Base-by-base conservation (phyloP, 2,329 filamentous ascomycete species). In the Knoxdaviesia proteae region DNA sequence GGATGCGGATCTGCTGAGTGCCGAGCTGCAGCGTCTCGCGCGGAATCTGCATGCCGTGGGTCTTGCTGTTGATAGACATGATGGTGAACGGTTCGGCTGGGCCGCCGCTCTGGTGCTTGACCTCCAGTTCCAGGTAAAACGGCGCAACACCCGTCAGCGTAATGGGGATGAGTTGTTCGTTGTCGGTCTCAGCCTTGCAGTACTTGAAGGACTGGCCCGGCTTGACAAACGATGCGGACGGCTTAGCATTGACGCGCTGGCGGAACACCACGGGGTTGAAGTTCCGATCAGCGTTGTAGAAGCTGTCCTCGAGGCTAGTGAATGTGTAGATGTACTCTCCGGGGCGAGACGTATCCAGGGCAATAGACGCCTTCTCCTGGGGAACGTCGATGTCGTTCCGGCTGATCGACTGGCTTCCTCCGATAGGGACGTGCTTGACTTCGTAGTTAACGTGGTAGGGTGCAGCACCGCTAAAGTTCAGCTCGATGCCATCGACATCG, bases 151-250 rank as follows among this genome's bases (percentile, higher is more conserved):
- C 90, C 46, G 80, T 80, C 11, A 98, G 68, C 2, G 73, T 77
- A 46, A 98, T 80, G 0, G 88, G 87, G 43, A 98, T 94, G 36
- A 74, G 76, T 53, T 98, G 87, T 52, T 92, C 84, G 33, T 77
- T 74, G 43, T 75, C 74, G 41, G 80, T 72, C 52, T 94, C 84
- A 40, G 86, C 77, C 56, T 86, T 80, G 61, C 90, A 98, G 60
- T 88, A 94, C 56, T 90, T 93, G 66, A 94, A 94, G 1, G 84
- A 87, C 58, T 90, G 90, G 10, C 87, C 87, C 3, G 87, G 84
- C 49, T 83, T 83, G 45, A 71, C 69, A 54, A 98, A 98, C 5
- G 71, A 68, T 4, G 87, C 90, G 3, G 77, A 74, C 1, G 90
- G 90, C 45, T 80, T 81, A 9, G 84, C 70, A 53, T 94, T 80